phyloP scores from a whole-genome alignment of 2,329 filamentous ascomycete genomes.

The Cordyceps pruinosa region DNA sequence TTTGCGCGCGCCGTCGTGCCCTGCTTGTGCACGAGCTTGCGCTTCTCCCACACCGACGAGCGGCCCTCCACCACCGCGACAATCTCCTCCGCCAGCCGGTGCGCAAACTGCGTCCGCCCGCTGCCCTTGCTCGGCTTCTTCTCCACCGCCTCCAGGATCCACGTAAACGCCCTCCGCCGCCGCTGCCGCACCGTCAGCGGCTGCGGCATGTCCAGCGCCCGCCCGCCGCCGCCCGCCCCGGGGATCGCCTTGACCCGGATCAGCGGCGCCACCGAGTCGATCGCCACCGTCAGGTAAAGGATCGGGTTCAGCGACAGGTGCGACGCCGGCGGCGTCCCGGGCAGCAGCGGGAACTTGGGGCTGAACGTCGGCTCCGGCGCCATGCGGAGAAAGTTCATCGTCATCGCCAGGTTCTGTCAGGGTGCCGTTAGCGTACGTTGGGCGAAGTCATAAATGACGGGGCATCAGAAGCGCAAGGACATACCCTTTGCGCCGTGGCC shows the following conservation, averaged over 20 bases:
- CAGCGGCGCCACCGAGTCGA: slow-evolving; percentile 89
- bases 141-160: slow-evolving; percentile 80
- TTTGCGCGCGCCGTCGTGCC: slow-evolving; percentile 76
- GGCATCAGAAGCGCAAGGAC: slow-evolving; percentile 20
- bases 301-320: slow-evolving; percentile 86
- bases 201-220: slow-evolving; percentile 72
- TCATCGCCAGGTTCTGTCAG: slow-evolving; percentile 77
- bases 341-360: slow-evolving; percentile 62
- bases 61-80: slow-evolving; percentile 81
- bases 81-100: slow-evolving; percentile 77
- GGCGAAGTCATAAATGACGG: no score
- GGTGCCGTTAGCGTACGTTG: no score
- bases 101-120: slow-evolving; percentile 65
- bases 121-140: slow-evolving; percentile 69
- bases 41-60: slow-evolving; percentile 77
- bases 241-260: slow-evolving; percentile 69
- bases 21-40: slow-evolving; percentile 70
- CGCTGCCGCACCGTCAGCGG: slow-evolving; percentile 71
- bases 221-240: slow-evolving; percentile 80
- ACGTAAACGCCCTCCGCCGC: slow-evolving; percentile 70
- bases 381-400: slow-evolving; percentile 80
- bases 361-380: slow-evolving; percentile 71
- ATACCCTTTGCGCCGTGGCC: slow-evolving; percentile 78
- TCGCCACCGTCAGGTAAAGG: slow-evolving; percentile 79
- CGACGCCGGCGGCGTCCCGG: slow-evolving; percentile 66